phyloP scores from a whole-genome alignment of 441 rosid species.

The Gossypium trilobum region DNA sequence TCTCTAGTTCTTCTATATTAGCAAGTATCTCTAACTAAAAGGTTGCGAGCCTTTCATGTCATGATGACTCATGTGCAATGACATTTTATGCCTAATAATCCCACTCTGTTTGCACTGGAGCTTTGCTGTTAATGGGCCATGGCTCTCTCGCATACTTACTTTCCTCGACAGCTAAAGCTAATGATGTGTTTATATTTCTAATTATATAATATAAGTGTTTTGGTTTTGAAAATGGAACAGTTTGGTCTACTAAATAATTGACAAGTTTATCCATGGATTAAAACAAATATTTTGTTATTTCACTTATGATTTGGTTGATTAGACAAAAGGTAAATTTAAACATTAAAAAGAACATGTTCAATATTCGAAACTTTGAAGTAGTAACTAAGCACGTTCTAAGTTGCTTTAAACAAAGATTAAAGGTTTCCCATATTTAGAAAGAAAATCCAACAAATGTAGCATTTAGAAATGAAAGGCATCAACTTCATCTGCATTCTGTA shows the following conservation, averaged over 20 bases:
- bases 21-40: not conserved
- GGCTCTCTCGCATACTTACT: not conserved
- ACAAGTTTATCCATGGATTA: too few relatives aligned
- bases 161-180: not conserved
- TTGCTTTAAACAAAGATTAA: not conserved
- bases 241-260: not conserved
- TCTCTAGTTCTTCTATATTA: not conserved
- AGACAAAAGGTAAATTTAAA: too few relatives aligned
- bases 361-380: too few relatives aligned
- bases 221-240: not conserved
- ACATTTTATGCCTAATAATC: not conserved
- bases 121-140: not conserved
- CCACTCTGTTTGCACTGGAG: not conserved
- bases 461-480: not conserved
- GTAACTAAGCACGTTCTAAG: too few relatives aligned
- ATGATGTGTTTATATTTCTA: not conserved
- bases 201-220: not conserved
- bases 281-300: too few relatives aligned
- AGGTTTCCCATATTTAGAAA: not conserved
- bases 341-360: too few relatives aligned
- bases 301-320: too few relatives aligned
- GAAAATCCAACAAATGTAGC: not conserved
- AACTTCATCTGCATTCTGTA: too few relatives aligned
- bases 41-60: too few relatives aligned
- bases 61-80: not conserved